Percentiles rank a stretch among this genome's conserved stretches.
These are phyloP conservation scores for Rhizophagus prolifer DNA, from an alignment of 192 early-diverging fungal genomes.

Conservation along the genomic window DNA sequence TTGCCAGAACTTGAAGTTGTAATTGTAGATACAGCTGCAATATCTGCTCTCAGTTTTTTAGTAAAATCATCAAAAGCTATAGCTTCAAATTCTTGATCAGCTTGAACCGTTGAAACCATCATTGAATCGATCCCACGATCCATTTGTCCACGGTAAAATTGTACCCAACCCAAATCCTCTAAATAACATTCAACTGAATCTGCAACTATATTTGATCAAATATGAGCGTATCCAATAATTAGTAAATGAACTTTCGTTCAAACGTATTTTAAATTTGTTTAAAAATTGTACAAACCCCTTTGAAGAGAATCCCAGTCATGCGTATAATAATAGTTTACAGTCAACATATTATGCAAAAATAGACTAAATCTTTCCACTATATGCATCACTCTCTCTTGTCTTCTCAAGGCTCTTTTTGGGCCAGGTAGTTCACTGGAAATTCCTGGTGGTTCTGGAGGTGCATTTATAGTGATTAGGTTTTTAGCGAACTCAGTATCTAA, in stretches of 20 bases:
- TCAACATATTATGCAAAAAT: constrained; percentile 29
- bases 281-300: background rate
- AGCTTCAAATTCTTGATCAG: constrained; percentile 30
- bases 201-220: background rate
- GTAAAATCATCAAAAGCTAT: constrained; percentile 28
- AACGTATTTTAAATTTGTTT: background rate
- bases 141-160: constrained; percentile 33
- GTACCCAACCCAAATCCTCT: constrained; percentile 29
- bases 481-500: constrained; percentile 25
- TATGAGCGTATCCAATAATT: background rate
- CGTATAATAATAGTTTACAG: constrained; percentile 27
- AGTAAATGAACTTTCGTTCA: background rate
- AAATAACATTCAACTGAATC: constrained; percentile 29
- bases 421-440: constrained; percentile 14
- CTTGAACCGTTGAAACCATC: constrained; percentile 24
- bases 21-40: constrained; percentile 21
- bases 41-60: constrained; percentile 25
- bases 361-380: constrained; percentile 27
- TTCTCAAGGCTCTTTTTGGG: constrained; percentile 13
- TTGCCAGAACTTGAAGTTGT: constrained; percentile 19
- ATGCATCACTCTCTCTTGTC: constrained; percentile 22
- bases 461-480: constrained; percentile 6
- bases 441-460: constrained; percentile 17
- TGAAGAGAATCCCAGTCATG: constrained; percentile 29
- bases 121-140: constrained; percentile 28